Percentiles rank a stretch among this genome's conserved stretches.
Conservation (phyloP, 352 stramenopile genomes). For the Bremia lactucae region DNA sequence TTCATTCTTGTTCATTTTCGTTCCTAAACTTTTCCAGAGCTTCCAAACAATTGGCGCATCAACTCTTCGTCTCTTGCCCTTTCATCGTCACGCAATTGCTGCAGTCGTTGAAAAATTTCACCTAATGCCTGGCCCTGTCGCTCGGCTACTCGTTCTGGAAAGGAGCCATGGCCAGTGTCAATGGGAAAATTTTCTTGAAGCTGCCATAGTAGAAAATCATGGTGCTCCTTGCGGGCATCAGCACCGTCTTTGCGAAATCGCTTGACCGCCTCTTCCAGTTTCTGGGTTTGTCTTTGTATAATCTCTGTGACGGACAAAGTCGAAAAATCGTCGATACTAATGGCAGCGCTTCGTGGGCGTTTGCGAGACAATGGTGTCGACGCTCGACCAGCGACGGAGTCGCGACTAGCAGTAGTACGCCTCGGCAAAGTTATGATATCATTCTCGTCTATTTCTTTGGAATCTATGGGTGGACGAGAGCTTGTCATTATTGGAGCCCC, state of each 20-base stretch:
- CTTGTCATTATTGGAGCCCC: constrained; percentile 3
- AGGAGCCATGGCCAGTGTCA: constrained; percentile 21
- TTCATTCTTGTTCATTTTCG: not conserved
- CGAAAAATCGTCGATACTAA: constrained; percentile 3
- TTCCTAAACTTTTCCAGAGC: not conserved
- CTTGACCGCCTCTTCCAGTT: constrained; percentile 26
- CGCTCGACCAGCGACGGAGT: not conserved
- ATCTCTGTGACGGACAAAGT: constrained; percentile 26
- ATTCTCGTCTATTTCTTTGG: not conserved
- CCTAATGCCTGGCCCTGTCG: constrained; percentile 23
- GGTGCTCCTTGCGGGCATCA: constrained; percentile 22
- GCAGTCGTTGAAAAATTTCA: constrained; percentile 25
- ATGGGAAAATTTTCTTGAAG: constrained; percentile 28
- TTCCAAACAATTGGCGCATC: constrained; percentile 18
- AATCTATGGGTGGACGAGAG: not conserved
- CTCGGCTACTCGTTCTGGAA: constrained; percentile 27
- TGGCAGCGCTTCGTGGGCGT: constrained; percentile 4
- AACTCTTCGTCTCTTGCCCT: constrained; percentile 22
- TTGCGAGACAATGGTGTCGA: constrained; percentile 6
- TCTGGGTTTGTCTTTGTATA: constrained; percentile 26
- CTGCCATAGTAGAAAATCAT: constrained; percentile 23
- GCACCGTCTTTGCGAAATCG: constrained; percentile 31
- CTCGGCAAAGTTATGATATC: not conserved
- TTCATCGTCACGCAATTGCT: constrained; percentile 20
- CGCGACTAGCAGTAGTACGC: constrained; percentile 3